phyloP scores from a whole-genome alignment of 2,329 filamentous ascomycete genomes.

The Coccinonectria pachysandricola region DNA sequence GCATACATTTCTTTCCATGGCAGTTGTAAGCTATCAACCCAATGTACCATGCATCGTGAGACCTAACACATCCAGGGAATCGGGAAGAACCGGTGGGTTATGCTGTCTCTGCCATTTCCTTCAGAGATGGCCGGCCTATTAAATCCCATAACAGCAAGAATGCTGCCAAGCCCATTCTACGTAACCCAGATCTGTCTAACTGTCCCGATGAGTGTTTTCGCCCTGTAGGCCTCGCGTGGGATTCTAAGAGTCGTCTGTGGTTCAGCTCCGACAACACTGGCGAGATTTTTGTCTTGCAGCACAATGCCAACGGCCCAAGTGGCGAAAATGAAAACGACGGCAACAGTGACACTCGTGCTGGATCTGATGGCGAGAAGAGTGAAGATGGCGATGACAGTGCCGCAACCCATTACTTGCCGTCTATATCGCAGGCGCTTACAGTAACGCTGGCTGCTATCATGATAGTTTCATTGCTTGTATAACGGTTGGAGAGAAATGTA shows the following conservation, averaged over 20 bases:
- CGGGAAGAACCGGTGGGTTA: constrained; percentile 35
- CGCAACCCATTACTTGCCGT: constrained; percentile 12
- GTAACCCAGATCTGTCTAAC: constrained; percentile 38
- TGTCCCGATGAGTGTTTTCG: constrained; percentile 52
- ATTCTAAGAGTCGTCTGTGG: constrained; percentile 44
- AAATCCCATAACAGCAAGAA: constrained; percentile 31
- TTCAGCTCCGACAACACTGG: constrained; percentile 54
- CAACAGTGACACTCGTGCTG: constrained; percentile 3
- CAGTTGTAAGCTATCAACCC: constrained; percentile 41
- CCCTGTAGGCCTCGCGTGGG: constrained; percentile 48
- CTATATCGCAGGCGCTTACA: constrained; percentile 10
- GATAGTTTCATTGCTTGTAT: constrained; percentile 20
- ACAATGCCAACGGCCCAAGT: constrained; percentile 5
- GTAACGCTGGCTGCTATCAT: constrained; percentile 19
- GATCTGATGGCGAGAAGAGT: constrained; percentile 2
- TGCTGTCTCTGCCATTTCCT: constrained; percentile 31
- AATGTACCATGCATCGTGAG: constrained; percentile 1
- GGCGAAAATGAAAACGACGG: constrained; percentile 1
- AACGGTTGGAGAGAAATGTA: too few species aligned
- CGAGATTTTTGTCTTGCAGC: constrained; percentile 49
- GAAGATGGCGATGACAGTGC: constrained; percentile 10
- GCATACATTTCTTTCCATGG: constrained; percentile 65
- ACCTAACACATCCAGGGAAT: constrained; percentile 24
- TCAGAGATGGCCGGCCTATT: constrained; percentile 32
- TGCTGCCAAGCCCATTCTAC: constrained; percentile 42